phyloP scores from a whole-genome alignment of 768 basidiomycete genomes.

The Leccinum broughii region DNA sequence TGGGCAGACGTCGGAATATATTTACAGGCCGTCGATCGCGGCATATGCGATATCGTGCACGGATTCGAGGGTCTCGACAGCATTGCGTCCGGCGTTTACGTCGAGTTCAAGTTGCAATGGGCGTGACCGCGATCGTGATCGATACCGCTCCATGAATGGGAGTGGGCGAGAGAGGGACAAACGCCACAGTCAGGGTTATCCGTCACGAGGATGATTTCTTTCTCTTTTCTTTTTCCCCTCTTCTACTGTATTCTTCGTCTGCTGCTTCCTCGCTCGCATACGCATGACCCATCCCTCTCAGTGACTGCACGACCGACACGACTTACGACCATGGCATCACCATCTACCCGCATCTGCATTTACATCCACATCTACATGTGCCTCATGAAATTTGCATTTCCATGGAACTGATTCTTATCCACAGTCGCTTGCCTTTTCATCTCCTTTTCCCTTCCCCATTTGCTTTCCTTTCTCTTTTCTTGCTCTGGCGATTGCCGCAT shows the following conservation, averaged over 20 bases:
- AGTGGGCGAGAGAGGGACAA: constrained; percentile 18
- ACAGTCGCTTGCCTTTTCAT: not conserved
- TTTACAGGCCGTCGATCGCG: constrained; percentile 33
- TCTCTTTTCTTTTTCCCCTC: too few relatives aligned
- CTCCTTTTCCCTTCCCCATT: not conserved
- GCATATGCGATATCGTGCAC: constrained; percentile 35
- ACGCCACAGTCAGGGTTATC: constrained; percentile 16
- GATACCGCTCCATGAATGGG: constrained; percentile 13
- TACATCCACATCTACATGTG: not conserved
- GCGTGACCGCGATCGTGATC: constrained; percentile 24
- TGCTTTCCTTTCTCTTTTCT: not conserved
- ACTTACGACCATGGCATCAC: not conserved
- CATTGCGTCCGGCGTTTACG: constrained; percentile 35
- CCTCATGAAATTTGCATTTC: constrained; percentile 2
- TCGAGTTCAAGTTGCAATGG: constrained; percentile 18
- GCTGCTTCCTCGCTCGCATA: not conserved
- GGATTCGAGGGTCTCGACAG: constrained; percentile 35
- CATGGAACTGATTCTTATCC: constrained; percentile 2
- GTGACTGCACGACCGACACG: not conserved
- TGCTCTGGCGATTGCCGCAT: not conserved
- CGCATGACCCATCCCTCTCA: not conserved
- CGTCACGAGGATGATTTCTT: constrained; percentile 10
- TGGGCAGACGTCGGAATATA: constrained; percentile 29
- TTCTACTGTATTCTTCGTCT: not conserved
- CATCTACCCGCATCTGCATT: not conserved